Base-by-base conservation (phyloP, 31 red algal species). In the Asparagopsis taxiformis region DNA sequence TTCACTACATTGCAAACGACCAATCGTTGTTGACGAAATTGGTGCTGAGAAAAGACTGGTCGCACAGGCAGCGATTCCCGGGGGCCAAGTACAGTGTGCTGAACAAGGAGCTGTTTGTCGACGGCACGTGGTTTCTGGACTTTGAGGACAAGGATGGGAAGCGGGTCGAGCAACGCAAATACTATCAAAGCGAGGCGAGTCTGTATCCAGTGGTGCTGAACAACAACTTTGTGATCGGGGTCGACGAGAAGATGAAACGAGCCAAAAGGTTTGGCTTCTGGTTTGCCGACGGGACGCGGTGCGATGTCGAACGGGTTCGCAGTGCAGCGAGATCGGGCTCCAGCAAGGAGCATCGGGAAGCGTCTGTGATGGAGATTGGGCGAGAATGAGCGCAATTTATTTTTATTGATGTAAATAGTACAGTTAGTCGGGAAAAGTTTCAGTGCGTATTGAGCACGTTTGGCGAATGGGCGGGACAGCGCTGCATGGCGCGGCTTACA, bases 171-270 rank as follows among this genome's bases (percentile, higher is more conserved):
- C n/a, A n/a, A n/a, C n/a, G n/a, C n/a, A n/a, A n/a, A n/a, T n/a
- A n/a, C n/a, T 88, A 88, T 53, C 59, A 61, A 31, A 77, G 49
- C 10, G 23, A 20, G 51, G 73, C 59, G 34, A 55, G 62, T 13
- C 71, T 28, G 30, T 62, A 61, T 7, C 85, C 85, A n/a, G 85
- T 89, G 3, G 68, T 80, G 50, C 64, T 89, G 17, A 89, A 80
- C 58, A 89, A 89, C 33, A 89, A 89, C 75, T 89, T 89, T 32
- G 74, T 89, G 21, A 77, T 73, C 55, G 85, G 85, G 24, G 59
- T 73, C 20, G 85, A 89, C 33, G 60, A 62, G 59, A 89, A 89
- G 58, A 80, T 66, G 36, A 22, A 41, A 65, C 53, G 75, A 50
- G 85, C 85, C 1, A 62, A 64, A 31, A 31, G 16, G 1, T 89